Conservation (phyloP, 2,329 filamentous ascomycete genomes). For the Alternaria ethzedia region DNA sequence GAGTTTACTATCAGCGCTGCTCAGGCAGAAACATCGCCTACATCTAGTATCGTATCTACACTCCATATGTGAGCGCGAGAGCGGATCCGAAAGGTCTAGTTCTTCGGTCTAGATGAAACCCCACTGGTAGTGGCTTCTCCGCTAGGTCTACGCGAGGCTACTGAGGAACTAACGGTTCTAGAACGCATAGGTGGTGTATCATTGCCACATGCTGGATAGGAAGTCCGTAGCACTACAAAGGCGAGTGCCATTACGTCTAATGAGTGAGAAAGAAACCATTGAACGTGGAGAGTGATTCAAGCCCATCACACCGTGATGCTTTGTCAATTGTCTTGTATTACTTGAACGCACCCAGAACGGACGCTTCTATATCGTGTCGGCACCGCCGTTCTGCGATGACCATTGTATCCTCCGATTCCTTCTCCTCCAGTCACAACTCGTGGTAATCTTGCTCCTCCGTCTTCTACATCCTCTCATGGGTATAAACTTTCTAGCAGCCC, state of each 20-base stretch:
- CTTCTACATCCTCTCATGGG: neutral
- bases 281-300: neutral
- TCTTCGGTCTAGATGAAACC: too few species aligned
- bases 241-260: neutral
- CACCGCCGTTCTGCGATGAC: neutral
- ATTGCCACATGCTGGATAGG: neutral
- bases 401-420: neutral
- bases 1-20: neutral
- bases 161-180: neutral
- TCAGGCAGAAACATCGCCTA: neutral
- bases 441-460: neutral
- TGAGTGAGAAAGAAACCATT: neutral
- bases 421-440: neutral
- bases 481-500: slow-evolving; percentile 6
- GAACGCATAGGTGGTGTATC: neutral
- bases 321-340: neutral
- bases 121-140: too few species aligned
- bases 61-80: too few species aligned
- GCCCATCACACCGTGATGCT: neutral
- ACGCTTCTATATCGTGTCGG: neutral
- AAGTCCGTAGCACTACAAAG: neutral
- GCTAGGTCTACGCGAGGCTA: neutral
- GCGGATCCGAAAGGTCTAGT: too few species aligned
- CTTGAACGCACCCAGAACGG: neutral
- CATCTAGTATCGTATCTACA: too few species aligned